These are phyloP conservation scores for Phoma herbarum DNA, from an alignment of 2,329 filamentous ascomycete genomes.

Conservation along the genomic window DNA sequence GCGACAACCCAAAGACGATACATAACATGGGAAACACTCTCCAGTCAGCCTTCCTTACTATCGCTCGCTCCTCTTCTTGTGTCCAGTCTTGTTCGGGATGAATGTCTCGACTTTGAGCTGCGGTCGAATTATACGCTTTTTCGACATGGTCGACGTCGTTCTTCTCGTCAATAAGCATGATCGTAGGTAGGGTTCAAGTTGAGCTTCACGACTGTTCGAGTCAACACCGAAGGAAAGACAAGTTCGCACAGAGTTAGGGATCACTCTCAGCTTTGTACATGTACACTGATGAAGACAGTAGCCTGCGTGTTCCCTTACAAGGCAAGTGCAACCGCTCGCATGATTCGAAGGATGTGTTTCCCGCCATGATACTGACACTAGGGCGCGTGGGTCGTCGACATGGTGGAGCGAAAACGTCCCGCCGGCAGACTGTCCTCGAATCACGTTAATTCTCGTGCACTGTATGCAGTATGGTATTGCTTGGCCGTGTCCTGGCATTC, in stretches of 20 bases:
- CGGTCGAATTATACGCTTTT: slow-evolving; percentile 17
- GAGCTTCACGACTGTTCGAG: background rate
- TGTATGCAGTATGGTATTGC: slow-evolving; percentile 8
- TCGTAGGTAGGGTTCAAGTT: background rate
- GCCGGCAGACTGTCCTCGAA: slow-evolving; percentile 1
- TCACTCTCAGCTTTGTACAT: slow-evolving; percentile 6
- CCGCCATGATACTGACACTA: slow-evolving; percentile 1
- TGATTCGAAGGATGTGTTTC: slow-evolving; percentile 1
- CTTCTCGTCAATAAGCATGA: slow-evolving; percentile 23
- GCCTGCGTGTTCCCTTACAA: slow-evolving; percentile 2
- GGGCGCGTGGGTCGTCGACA: background rate
- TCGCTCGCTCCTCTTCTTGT: slow-evolving; percentile 39
- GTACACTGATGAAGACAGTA: background rate
- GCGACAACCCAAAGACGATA: slow-evolving; percentile 42
- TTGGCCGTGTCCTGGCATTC: slow-evolving; percentile 14
- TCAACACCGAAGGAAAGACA: background rate
- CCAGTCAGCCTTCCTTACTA: slow-evolving; percentile 44
- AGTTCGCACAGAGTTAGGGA: background rate
- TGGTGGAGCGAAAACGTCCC: background rate
- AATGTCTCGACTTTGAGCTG: background rate
- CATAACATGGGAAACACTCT: slow-evolving; percentile 48
- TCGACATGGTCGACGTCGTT: slow-evolving; percentile 24
- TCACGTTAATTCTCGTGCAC: background rate
- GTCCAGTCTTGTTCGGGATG: slow-evolving; percentile 40
- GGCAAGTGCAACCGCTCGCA: background rate